Conservation (phyloP, 1,284 basidiomycete genomes). For the Termitomyces sp. region DNA sequence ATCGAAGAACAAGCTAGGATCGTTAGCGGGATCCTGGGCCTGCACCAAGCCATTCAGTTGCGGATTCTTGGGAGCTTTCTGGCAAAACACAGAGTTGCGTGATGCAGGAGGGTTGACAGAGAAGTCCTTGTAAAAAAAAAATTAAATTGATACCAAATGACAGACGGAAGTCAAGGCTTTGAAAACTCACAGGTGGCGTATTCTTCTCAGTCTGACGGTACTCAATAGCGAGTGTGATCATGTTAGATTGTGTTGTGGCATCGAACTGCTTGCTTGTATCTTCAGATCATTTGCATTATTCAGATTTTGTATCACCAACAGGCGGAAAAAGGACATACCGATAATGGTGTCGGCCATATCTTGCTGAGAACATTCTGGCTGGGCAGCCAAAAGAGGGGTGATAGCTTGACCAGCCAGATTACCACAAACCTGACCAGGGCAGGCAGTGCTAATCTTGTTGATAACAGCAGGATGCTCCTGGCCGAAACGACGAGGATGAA, state of each 20-base stretch:
- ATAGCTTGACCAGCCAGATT: slow-evolving; percentile 44
- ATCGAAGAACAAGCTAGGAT: slow-evolving; percentile 53
- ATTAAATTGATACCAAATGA: not conserved
- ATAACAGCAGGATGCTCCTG: slow-evolving; percentile 48
- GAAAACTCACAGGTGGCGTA: slow-evolving; percentile 47
- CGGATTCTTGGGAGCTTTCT: slow-evolving; percentile 42
- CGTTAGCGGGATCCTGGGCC: slow-evolving; percentile 45
- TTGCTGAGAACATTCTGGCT: slow-evolving; percentile 55
- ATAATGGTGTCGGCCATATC: slow-evolving; percentile 57
- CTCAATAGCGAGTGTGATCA: slow-evolving; percentile 50
- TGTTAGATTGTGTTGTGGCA: slow-evolving; percentile 41
- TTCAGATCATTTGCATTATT: slow-evolving; percentile 15
- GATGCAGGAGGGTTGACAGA: slow-evolving; percentile 43
- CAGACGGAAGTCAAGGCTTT: not conserved
- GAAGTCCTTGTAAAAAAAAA: slow-evolving; percentile 38
- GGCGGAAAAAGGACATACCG: slow-evolving; percentile 29
- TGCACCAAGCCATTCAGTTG: slow-evolving; percentile 45
- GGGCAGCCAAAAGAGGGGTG: slow-evolving; percentile 49
- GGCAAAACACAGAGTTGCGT: slow-evolving; percentile 50
- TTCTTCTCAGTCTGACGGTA: slow-evolving; percentile 62
- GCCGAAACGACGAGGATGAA: slow-evolving; percentile 50
- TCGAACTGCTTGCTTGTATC: slow-evolving; percentile 52
- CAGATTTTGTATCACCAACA: not conserved
- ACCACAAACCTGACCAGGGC: slow-evolving; percentile 47
- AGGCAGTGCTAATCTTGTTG: slow-evolving; percentile 40